Conservation (phyloP, 768 basidiomycete species). For the Phlegmacium glaucopus region DNA sequence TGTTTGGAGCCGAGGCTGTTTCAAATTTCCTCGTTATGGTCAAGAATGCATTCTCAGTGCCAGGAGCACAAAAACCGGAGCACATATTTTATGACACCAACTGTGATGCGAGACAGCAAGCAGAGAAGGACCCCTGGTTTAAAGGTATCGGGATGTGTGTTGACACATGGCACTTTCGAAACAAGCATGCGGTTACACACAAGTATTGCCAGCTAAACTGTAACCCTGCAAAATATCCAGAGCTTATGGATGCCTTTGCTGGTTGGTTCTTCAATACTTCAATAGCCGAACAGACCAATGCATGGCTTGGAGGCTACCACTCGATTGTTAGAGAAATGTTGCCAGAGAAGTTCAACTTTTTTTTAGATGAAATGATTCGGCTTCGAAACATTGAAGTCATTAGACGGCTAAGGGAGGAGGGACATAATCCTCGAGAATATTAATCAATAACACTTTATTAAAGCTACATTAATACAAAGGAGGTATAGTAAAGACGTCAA, state of each 20-base stretch:
- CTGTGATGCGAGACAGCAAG: slow-evolving; percentile 10
- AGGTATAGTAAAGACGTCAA: too few species aligned
- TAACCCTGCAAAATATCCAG: slow-evolving; percentile 7
- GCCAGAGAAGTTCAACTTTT: slow-evolving; percentile 28
- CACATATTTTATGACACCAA: slow-evolving; percentile 16
- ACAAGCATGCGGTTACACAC: slow-evolving; percentile 12
- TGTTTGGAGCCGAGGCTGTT: slow-evolving; percentile 12
- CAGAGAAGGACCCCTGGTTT: slow-evolving; percentile 9
- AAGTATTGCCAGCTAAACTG: slow-evolving; percentile 10
- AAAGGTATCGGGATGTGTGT: slow-evolving; percentile 9
- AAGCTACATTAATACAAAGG: too few species aligned
- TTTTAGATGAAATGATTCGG: slow-evolving; percentile 35
- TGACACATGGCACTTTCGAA: slow-evolving; percentile 13
- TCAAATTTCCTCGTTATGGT: slow-evolving; percentile 12
- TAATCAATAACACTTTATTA: too few species aligned
- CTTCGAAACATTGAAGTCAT: slow-evolving; percentile 18
- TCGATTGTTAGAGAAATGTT: slow-evolving; percentile 32
- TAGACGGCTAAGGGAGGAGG: slow-evolving; percentile 11
- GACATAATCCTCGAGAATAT: slow-evolving; percentile 9
- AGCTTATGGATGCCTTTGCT: slow-evolving; percentile 10
- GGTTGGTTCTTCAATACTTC: slow-evolving; percentile 30
- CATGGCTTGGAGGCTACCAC: slow-evolving; percentile 29
- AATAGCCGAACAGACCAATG: slow-evolving; percentile 31
- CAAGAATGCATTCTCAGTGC: slow-evolving; percentile 19
- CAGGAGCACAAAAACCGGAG: slow-evolving; percentile 21